Conservation (phyloP, 2,329 filamentous ascomycete genomes). For the Colletotrichum sp. region DNA sequence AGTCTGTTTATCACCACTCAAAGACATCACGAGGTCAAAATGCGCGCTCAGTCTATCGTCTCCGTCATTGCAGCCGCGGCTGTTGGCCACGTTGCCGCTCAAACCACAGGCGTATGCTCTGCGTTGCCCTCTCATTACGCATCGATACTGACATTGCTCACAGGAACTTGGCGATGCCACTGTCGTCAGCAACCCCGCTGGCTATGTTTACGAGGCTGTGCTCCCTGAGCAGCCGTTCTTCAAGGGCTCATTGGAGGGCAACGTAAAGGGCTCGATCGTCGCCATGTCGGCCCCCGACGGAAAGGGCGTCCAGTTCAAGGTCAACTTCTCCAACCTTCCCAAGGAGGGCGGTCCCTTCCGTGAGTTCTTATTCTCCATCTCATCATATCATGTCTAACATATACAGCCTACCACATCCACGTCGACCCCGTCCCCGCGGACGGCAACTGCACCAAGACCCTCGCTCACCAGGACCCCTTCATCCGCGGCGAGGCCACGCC, state of each 20-base stretch:
- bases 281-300: slow-evolving; percentile 52
- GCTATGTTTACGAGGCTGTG: slow-evolving; percentile 57
- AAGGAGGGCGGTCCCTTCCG: slow-evolving; percentile 62
- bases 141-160: background rate
- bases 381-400: background rate
- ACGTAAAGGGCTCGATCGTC: slow-evolving; percentile 58
- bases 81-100: slow-evolving; percentile 30
- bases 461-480: slow-evolving; percentile 75
- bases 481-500: slow-evolving; percentile 63
- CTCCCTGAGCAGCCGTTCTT: slow-evolving; percentile 61
- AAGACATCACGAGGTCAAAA: slow-evolving; percentile 8
- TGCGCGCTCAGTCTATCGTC: slow-evolving; percentile 26
- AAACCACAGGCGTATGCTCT: slow-evolving; percentile 24
- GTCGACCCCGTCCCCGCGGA: slow-evolving; percentile 63
- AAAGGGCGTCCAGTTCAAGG: slow-evolving; percentile 59
- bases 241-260: slow-evolving; percentile 52
- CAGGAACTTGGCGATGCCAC: slow-evolving; percentile 54
- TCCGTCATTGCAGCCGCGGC: slow-evolving; percentile 31
- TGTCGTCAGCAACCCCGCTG: slow-evolving; percentile 58
- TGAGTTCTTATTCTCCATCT: slow-evolving; percentile 37
- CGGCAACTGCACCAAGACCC: slow-evolving; percentile 74
- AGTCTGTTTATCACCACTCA: background rate
- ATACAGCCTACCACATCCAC: slow-evolving; percentile 75
- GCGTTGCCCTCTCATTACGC: background rate
- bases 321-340: slow-evolving; percentile 64